Percentiles rank a stretch among this genome's conserved stretches.
Conservation (phyloP, 495 filamentous ascomycete species). For the Annulohypoxylon bovei region DNA sequence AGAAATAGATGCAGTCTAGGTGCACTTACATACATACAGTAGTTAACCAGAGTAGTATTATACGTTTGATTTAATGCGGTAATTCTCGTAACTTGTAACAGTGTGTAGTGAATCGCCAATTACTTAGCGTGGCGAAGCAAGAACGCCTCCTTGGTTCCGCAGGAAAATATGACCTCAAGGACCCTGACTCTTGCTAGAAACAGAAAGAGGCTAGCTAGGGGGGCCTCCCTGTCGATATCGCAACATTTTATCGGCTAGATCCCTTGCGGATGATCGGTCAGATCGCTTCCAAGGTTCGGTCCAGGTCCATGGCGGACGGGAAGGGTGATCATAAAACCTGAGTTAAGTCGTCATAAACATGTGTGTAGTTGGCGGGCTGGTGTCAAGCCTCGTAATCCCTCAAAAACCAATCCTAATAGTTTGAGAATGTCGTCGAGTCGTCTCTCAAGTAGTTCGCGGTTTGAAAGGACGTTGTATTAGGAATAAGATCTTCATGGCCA, state of each 20-base stretch:
- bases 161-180: conserved; percentile 22
- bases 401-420: neutral
- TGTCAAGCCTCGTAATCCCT: neutral
- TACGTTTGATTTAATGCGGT: neutral
- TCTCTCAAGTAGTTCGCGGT: neutral
- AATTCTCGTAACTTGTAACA: conserved; percentile 3
- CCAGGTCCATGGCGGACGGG: conserved; percentile 36
- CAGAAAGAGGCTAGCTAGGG: conserved; percentile 9
- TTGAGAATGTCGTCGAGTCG: neutral
- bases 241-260: conserved; percentile 39
- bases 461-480: neutral
- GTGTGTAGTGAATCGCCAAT: neutral
- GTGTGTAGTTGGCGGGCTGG: neutral
- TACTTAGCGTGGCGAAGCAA: conserved; percentile 19
- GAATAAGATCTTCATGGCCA: conserved; percentile 2
- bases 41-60: too few species aligned
- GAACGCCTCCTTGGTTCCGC: conserved; percentile 27
- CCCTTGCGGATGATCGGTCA: conserved; percentile 37
- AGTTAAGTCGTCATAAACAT: conserved; percentile 15
- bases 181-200: conserved; percentile 29
- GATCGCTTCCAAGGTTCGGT: conserved; percentile 29
- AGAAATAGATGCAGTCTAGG: neutral
- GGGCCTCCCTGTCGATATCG: conserved; percentile 36
- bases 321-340: conserved; percentile 40
- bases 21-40: neutral